Evolutionary conservation across 345 rosid genomes (phyloP).

Genomic region (Corymbia maculata): DNA sequence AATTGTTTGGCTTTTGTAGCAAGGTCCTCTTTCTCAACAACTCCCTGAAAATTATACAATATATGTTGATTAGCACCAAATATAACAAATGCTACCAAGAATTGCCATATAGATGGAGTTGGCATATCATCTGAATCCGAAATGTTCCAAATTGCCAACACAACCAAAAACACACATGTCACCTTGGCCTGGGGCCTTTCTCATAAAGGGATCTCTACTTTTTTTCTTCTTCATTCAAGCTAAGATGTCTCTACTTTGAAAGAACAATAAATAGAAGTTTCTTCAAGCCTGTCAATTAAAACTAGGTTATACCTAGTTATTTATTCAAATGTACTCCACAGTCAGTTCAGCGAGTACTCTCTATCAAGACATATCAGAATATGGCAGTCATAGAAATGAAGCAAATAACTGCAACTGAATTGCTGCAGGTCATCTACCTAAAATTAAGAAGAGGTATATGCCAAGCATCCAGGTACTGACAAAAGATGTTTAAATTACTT

Average conservation of each 20-base stretch:
- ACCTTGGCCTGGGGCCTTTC: background rate
- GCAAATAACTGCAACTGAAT: background rate
- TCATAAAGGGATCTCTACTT: background rate
- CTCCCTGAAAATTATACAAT: conserved; percentile 26
- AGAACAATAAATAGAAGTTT: background rate
- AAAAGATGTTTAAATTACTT: background rate
- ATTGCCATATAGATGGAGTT: background rate
- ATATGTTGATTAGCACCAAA: background rate
- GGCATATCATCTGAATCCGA: background rate
- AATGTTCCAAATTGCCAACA: background rate
- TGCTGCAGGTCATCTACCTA: background rate
- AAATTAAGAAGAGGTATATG: background rate
- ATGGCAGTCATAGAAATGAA: background rate
- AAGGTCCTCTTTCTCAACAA: conserved; percentile 37
- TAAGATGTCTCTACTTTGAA: background rate
- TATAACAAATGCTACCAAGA: background rate
- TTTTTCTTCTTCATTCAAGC: background rate
- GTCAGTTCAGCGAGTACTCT: background rate
- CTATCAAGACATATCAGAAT: background rate
- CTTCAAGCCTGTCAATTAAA: background rate
- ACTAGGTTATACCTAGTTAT: background rate
- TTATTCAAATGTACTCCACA: background rate
- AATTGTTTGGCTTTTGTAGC: conserved; percentile 19
- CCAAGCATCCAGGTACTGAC: background rate
- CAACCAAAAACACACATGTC: background rate